Evolutionary conservation across 164 flowering plant genomes (phyloP).

Genomic region (Brasenia schreberi): DNA sequence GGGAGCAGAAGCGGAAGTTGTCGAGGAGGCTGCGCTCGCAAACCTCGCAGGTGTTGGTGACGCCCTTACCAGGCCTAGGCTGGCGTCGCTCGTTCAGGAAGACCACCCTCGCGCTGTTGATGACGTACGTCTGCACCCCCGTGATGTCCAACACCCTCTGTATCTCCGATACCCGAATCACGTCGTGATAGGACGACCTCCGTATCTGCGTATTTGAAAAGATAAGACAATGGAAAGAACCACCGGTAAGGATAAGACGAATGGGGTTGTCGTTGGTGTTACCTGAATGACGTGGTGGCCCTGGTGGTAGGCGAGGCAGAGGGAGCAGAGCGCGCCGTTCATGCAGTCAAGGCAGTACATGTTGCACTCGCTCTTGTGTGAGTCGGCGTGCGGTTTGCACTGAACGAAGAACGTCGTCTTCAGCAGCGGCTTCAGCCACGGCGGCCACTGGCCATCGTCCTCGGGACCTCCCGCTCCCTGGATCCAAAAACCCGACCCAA

Average conservation of each 20-base stretch:
- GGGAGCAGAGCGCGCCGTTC: slow-evolving; percentile 76
- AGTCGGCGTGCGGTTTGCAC: slow-evolving; percentile 65
- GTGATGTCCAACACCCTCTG: slow-evolving; percentile 76
- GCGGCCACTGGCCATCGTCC: slow-evolving; percentile 68
- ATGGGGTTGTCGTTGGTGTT: neutral
- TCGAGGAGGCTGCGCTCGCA: slow-evolving; percentile 88
- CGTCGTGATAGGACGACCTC: slow-evolving; percentile 93
- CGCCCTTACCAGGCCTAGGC: slow-evolving; percentile 94
- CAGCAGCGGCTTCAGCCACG: slow-evolving; percentile 70
- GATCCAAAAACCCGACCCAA: neutral
- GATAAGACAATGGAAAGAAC: neutral
- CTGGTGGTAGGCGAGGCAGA: slow-evolving; percentile 59
- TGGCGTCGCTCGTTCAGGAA: slow-evolving; percentile 89
- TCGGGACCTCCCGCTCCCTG: slow-evolving; percentile 71
- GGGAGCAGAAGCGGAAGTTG: slow-evolving; percentile 85
- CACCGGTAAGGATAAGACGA: neutral
- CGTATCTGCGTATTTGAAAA: slow-evolving; percentile 42
- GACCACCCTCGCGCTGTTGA: slow-evolving; percentile 86
- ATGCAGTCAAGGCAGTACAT: slow-evolving; percentile 91
- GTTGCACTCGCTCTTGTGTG: slow-evolving; percentile 91
- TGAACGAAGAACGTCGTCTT: slow-evolving; percentile 59
- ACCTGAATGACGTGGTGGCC: slow-evolving; percentile 89
- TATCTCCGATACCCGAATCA: slow-evolving; percentile 78
- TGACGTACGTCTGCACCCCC: slow-evolving; percentile 80
- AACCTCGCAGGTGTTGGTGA: slow-evolving; percentile 77